These are phyloP conservation scores for Plantago elongata DNA, from an alignment of 257 asterid genomes.

Conservation along the genomic window DNA sequence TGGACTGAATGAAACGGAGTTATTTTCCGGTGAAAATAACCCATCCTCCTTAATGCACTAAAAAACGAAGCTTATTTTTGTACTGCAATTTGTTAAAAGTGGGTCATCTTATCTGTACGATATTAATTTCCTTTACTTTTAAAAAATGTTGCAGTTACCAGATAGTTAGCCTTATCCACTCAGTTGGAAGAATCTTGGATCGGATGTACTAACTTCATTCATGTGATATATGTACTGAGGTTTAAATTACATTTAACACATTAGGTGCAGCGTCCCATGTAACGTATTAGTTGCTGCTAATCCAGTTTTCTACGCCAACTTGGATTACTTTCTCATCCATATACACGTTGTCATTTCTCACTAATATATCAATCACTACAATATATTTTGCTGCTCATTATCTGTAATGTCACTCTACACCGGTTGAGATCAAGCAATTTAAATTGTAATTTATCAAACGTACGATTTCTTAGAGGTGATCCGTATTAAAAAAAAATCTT, in stretches of 20 bases:
- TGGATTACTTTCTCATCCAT: neutral
- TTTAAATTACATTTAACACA: slow-evolving; percentile 2
- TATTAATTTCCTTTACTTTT: slow-evolving; percentile 10
- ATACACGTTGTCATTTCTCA: too few relatives aligned
- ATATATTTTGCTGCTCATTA: too few relatives aligned
- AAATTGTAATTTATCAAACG: too few relatives aligned
- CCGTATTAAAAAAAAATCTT: too few relatives aligned
- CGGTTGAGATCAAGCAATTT: too few relatives aligned
- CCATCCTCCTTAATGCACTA: too few relatives aligned
- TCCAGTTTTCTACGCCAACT: slow-evolving; percentile 12
- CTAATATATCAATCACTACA: too few relatives aligned
- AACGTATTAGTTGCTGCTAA: slow-evolving; percentile 12
- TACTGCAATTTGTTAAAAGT: neutral
- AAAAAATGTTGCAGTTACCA: neutral
- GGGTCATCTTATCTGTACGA: slow-evolving; percentile 5
- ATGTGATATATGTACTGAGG: neutral
- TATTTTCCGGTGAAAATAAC: too few relatives aligned
- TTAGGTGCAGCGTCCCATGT: slow-evolving; percentile 15
- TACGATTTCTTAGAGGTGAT: too few relatives aligned
- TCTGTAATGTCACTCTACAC: too few relatives aligned
- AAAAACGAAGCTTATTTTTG: neutral
- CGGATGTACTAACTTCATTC: slow-evolving; percentile 18
- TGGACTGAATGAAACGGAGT: too few relatives aligned
- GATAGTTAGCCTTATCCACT: slow-evolving; percentile 6
- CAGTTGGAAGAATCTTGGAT: slow-evolving; percentile 17